phyloP scores from a whole-genome alignment of 768 basidiomycete species.

The Russula compacta region DNA sequence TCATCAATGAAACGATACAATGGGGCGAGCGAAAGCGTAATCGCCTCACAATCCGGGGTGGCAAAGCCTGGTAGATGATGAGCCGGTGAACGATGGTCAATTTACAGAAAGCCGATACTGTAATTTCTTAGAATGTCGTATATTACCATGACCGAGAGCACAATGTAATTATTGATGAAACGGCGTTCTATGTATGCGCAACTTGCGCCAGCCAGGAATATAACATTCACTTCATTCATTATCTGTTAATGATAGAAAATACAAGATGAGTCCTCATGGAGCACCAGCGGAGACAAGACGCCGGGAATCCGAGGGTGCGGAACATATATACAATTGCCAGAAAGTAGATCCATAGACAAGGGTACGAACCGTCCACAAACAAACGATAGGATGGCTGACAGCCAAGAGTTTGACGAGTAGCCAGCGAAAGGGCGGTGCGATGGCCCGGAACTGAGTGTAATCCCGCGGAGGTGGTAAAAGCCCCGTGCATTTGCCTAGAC shows the following conservation, averaged over 20 bases:
- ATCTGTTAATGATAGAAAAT: neutral
- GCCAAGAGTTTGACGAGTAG: neutral
- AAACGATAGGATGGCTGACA: neutral
- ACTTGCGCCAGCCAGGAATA: neutral
- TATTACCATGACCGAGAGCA: neutral
- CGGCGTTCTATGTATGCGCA: conserved; percentile 12
- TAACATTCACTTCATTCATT: neutral
- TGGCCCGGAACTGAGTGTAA: neutral
- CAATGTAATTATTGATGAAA: conserved; percentile 6
- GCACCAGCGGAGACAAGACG: neutral
- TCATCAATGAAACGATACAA: conserved; percentile 1
- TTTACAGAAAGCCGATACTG: conserved; percentile 4
- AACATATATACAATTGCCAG: neutral
- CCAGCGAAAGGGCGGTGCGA: neutral
- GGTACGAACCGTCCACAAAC: neutral
- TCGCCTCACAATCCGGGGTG: conserved; percentile 2
- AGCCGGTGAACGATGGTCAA: conserved; percentile 5
- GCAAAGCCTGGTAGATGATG: neutral
- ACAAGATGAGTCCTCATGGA: neutral
- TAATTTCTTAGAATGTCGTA: neutral
- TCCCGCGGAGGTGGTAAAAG: neutral
- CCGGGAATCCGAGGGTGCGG: neutral
- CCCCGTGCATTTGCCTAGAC: neutral
- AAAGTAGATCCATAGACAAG: neutral
- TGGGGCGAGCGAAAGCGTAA: neutral